Conservation (phyloP, 2,329 filamentous ascomycete species). For the Xylariomycetidae sp. region DNA sequence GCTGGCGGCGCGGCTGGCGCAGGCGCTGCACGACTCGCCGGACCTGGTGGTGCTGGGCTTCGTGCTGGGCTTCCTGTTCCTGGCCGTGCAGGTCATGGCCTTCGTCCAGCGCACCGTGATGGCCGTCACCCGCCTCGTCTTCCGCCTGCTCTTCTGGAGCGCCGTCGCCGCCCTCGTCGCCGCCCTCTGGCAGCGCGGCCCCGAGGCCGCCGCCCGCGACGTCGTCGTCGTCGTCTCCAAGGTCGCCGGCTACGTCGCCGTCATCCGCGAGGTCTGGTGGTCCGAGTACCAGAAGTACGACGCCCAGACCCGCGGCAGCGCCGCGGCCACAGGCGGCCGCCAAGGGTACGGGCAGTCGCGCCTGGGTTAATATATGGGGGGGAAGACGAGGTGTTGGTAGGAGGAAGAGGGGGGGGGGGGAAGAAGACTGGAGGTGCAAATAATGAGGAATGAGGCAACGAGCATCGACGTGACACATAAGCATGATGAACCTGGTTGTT, state of each 20-base stretch:
- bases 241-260: slow-evolving; percentile 39
- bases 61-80: slow-evolving; percentile 48
- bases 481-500: too few species aligned
- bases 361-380: too few species aligned
- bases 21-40: slow-evolving; percentile 32
- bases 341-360: too few species aligned
- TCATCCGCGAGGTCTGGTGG: slow-evolving; percentile 49
- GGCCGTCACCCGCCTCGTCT: slow-evolving; percentile 66
- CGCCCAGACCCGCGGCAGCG: slow-evolving; percentile 33
- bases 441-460: too few species aligned
- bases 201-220: slow-evolving; percentile 60
- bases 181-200: slow-evolving; percentile 58
- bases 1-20: slow-evolving; percentile 33
- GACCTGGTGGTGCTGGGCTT: slow-evolving; percentile 39
- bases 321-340: slow-evolving; percentile 9
- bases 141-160: slow-evolving; percentile 60
- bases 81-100: slow-evolving; percentile 61
- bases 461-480: too few species aligned
- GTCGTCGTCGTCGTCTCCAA: slow-evolving; percentile 35
- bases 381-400: too few species aligned
- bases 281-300: slow-evolving; percentile 53
- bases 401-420: too few species aligned
- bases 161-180: slow-evolving; percentile 47
- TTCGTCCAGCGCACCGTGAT: slow-evolving; percentile 67
- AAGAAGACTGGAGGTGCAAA: too few species aligned